A percentile compares a stretch with the other conserved stretches of the same genome.
Conservation (phyloP, 148 eudicot species). For the Rhododendron williamsianum region DNA sequence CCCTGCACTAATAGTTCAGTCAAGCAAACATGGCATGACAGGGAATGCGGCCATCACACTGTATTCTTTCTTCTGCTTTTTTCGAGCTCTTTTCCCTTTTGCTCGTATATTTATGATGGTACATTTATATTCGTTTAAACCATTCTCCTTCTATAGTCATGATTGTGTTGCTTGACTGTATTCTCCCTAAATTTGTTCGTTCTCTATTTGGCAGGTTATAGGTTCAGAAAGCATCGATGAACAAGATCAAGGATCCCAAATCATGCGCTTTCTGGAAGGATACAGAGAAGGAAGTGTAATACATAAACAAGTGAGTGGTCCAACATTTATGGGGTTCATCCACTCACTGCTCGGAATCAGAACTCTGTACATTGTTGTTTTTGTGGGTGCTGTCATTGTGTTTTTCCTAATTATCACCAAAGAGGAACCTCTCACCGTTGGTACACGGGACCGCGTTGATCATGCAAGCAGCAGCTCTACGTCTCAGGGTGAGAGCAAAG, state of each 20-base stretch:
- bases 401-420: slow-evolving; percentile 46
- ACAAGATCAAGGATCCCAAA: slow-evolving; percentile 65
- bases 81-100: background rate
- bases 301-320: slow-evolving; percentile 53
- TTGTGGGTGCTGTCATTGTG: slow-evolving; percentile 49
- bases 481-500: slow-evolving; percentile 33
- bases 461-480: slow-evolving; percentile 23
- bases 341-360: slow-evolving; percentile 52
- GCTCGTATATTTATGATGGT: background rate
- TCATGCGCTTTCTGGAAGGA: slow-evolving; percentile 72
- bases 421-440: slow-evolving; percentile 44
- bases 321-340: slow-evolving; percentile 64
- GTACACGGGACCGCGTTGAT: slow-evolving; percentile 25
- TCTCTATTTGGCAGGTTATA: slow-evolving; percentile 46
- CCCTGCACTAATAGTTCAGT: background rate
- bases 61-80: background rate
- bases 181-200: background rate
- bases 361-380: slow-evolving; percentile 40
- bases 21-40: background rate
- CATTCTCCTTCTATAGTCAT: background rate
- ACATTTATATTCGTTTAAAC: background rate
- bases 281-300: slow-evolving; percentile 77
- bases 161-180: background rate
- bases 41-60: background rate
- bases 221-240: slow-evolving; percentile 72